Percentiles rank a stretch among this genome's conserved stretches.
Conservation (phyloP, 2,329 filamentous ascomycete genomes). For the Fusarium pilosicola region DNA sequence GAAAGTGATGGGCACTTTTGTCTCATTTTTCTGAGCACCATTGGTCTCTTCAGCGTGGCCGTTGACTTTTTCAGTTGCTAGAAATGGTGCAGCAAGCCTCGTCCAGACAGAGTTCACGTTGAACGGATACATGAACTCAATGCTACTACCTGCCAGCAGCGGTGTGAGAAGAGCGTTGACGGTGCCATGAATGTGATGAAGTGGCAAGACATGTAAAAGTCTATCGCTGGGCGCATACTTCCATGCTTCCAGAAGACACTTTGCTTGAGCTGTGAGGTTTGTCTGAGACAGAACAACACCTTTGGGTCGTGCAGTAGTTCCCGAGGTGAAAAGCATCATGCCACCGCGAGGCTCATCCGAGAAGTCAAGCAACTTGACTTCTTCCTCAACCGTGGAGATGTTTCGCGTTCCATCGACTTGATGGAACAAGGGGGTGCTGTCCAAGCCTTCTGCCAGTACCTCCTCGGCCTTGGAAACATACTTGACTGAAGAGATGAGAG, state of each 20-base stretch:
- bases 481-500: conserved; percentile 82
- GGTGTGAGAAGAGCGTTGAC: conserved; percentile 92
- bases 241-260: conserved; percentile 86
- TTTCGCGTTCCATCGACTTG: conserved; percentile 75
- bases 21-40: conserved; percentile 32
- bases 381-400: conserved; percentile 58
- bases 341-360: conserved; percentile 68
- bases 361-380: conserved; percentile 63
- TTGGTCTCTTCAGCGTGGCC: conserved; percentile 34
- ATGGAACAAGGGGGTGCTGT: conserved; percentile 69
- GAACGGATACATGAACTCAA: conserved; percentile 97
- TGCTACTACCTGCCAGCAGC: conserved; percentile 83
- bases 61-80: conserved; percentile 49
- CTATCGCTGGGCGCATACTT: conserved; percentile 80
- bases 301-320: conserved; percentile 94
- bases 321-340: conserved; percentile 98
- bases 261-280: conserved; percentile 83
- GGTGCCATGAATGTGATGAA: conserved; percentile 97
- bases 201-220: conserved; percentile 87
- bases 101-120: conserved; percentile 87
- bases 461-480: conserved; percentile 79
- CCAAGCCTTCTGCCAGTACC: conserved; percentile 73
- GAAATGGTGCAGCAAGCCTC: conserved; percentile 82
- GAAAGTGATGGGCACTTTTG: conserved; percentile 72
- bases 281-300: conserved; percentile 87